Conservation (phyloP, 805 yeast species). For the Barnettozyma sucrosica region DNA sequence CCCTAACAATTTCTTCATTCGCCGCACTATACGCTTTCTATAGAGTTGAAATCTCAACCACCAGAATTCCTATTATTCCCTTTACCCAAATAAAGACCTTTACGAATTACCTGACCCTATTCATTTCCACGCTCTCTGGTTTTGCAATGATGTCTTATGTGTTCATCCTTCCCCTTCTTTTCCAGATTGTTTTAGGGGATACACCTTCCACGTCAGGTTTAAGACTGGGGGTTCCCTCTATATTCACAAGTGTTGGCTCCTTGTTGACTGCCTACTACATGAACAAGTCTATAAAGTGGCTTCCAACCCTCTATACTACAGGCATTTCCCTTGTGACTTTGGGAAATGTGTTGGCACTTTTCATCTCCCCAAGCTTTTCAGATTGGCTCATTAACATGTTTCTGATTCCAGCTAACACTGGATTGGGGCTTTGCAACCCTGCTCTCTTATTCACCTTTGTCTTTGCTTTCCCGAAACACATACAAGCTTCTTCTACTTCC, state of each 20-base stretch:
- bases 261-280: constrained; percentile 34
- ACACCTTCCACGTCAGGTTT: constrained; percentile 36
- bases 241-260: constrained; percentile 39
- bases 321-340: constrained; percentile 33
- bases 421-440: constrained; percentile 53
- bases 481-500: constrained; percentile 60
- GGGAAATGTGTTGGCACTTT: constrained; percentile 35
- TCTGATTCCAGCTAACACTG: constrained; percentile 40
- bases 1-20: constrained; percentile 12
- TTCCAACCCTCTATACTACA: constrained; percentile 26
- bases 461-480: constrained; percentile 57
- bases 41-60: constrained; percentile 23
- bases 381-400: constrained; percentile 34
- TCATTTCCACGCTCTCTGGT: constrained; percentile 33
- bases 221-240: constrained; percentile 35
- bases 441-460: constrained; percentile 60
- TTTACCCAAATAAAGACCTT: constrained; percentile 23
- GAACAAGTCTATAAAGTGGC: constrained; percentile 27
- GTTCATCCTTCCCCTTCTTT: constrained; percentile 37
- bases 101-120: constrained; percentile 24
- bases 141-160: constrained; percentile 35
- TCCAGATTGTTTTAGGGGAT: constrained; percentile 37
- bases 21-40: constrained; percentile 15
- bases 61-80: constrained; percentile 31
- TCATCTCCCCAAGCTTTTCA: constrained; percentile 31